Conservation (phyloP, 2,329 filamentous ascomycete genomes). For the Ceratocystis eucalypticola region DNA sequence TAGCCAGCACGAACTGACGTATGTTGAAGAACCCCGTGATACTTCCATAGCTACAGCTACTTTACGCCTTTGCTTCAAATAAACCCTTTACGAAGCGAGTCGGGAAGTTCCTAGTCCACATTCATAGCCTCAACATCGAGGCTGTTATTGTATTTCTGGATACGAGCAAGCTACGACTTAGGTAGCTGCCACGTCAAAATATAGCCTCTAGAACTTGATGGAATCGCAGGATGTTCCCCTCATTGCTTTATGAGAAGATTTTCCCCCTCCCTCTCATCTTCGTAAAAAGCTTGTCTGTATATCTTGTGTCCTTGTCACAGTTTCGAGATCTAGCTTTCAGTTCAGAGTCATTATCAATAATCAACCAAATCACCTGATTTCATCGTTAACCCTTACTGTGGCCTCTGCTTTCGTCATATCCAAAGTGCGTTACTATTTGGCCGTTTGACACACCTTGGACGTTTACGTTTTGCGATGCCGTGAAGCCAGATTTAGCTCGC, state of each 20-base stretch:
- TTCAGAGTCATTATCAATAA: background rate
- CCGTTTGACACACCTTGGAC: background rate
- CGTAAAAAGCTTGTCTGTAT: background rate
- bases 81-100: background rate
- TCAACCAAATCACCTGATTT: background rate
- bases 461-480: background rate
- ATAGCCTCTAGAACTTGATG: background rate
- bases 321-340: background rate
- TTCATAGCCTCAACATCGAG: background rate
- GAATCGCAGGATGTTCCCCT: background rate
- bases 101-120: background rate
- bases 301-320: background rate
- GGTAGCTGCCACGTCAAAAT: background rate
- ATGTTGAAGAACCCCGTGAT: background rate
- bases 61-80: background rate
- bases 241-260: background rate
- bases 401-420: background rate
- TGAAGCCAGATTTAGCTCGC: background rate
- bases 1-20: background rate
- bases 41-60: background rate
- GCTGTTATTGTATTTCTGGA: background rate
- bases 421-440: background rate
- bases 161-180: background rate
- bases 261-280: background rate
- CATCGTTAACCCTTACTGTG: slow-evolving; percentile 1